Evolutionary conservation across 2,329 filamentous ascomycete genomes (phyloP), one percentile per base, ranked within the genome.

Genomic region (Cladosporium sp.): DNA sequence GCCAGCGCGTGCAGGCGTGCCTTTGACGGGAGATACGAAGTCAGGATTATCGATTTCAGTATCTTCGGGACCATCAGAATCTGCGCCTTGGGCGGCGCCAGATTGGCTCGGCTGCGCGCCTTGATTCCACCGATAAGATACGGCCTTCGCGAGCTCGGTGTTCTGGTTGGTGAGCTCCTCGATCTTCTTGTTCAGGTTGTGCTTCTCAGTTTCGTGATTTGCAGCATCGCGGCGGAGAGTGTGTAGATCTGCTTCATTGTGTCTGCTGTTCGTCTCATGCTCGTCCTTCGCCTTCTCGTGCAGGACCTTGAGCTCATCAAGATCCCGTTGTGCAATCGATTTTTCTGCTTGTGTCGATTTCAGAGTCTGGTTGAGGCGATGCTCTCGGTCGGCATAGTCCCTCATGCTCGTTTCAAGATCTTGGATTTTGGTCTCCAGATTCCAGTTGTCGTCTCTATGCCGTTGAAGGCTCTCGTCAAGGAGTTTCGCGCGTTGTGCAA

Each of bases 371-470:
- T 82, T 85, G 39, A 97, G 80, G 70, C 89, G 89, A 72, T 91
- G 89, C 73, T 97, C 91, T 60, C 88, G 88, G 68, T 94, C 91
- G 13, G 86, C 79, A 1, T 89, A 83, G 47, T 96, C 90, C 69
- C 87, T 90, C 61, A 88, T 83, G 15, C 83, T 80, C 7, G 87
- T 82, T 53, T 89, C 81, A 40, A 93, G 79, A 62, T 97, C 92
- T 67, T 96, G 94, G 20, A 95, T 82, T 66, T 91, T 90, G 0
- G 92, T 96, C 73, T 99, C 94, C 36, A 99, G 81, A 62, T 89
- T 93, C 94, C 94, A 99, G 71, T 97, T 99, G 73, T 97, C 94
- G 69, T 99, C 94, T 75, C 97, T 97, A 77, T 96, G 96, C 53
- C 90, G 87, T 68, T 95, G 89, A 72, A 99, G 94, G 70, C 89